Percentiles rank a stretch among this genome's conserved stretches.
phyloP scores from a whole-genome alignment of 2,329 filamentous ascomycete species.

The Parastagonospora nodorum region DNA sequence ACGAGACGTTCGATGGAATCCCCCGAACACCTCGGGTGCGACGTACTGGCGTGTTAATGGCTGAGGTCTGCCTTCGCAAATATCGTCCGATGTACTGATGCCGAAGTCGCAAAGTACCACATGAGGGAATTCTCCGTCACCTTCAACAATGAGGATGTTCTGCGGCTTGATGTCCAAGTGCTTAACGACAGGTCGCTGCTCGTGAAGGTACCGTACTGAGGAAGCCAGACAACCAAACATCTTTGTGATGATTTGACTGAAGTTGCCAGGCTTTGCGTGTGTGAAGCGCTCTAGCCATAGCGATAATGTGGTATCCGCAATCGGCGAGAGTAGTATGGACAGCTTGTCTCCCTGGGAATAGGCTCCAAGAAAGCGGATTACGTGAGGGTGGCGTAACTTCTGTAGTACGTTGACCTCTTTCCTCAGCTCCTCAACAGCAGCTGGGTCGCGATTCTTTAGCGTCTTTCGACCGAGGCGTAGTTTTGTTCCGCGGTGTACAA shows the following conservation, averaged over 20 bases:
- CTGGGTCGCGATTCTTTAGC: conserved; percentile 42
- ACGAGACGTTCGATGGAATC: conserved; percentile 32
- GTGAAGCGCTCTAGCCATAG: conserved; percentile 37
- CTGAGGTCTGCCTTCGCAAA: conserved; percentile 19
- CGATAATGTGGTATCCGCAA: conserved; percentile 44
- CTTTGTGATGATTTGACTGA: conserved; percentile 32
- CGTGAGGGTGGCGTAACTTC: conserved; percentile 46
- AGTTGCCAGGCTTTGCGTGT: conserved; percentile 24
- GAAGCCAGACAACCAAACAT: conserved; percentile 46
- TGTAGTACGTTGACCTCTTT: conserved; percentile 45
- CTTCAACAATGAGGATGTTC: conserved; percentile 44
- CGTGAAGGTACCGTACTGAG: conserved; percentile 43
- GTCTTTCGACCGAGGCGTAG: conserved; percentile 43
- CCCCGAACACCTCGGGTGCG: conserved; percentile 42
- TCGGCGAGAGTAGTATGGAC: conserved; percentile 43
- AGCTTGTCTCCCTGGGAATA: conserved; percentile 44
- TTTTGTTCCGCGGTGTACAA: conserved; percentile 41
- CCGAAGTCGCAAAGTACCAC: conserved; percentile 47
- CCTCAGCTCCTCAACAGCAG: conserved; percentile 38
- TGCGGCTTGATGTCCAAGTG: conserved; percentile 48
- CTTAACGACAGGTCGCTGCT: conserved; percentile 42
- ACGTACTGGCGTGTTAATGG: conserved; percentile 42
- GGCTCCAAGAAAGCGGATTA: conserved; percentile 45
- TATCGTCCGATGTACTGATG: conserved; percentile 37
- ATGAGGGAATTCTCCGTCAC: conserved; percentile 36